Evolutionary conservation across 352 stramenopile genomes (phyloP), one percentile per base, ranked within the genome.

Genomic region (Phytopythium helicoides): DNA sequence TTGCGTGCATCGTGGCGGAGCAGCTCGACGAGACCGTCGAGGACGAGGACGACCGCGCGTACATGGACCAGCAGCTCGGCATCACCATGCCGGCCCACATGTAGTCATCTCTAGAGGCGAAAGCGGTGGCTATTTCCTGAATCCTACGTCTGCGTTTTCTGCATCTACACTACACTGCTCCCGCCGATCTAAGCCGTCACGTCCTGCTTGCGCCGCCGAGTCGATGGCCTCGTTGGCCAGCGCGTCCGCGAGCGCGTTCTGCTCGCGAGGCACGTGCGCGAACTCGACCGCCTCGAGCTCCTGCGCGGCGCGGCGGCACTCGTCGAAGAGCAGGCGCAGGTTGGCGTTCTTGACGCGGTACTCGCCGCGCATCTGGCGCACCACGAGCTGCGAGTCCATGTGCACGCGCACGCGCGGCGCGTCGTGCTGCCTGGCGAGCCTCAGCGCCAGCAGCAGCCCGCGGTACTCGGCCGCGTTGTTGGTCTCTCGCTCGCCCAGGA

Each of bases 351-450:
- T 88, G 48, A 92, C 81, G 56, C 74, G 78, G 55, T 89, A 92
- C 28, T 73, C 56, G 34, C 76, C 81, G 28, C 68, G 62, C 78
- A 92, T 92, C 52, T 92, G 81, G 36, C 77, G 73, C 36, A 89
- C 61, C n/a, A 92, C 63, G 44, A 92, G 71, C 63, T 89, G 72
- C 66, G 81, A 92, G 73, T 92, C 81, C 81, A 92, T 82, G 66
- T 72, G 71, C 18, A 92, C 62, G 46, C 73, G 56, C 19, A 92
- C 57, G 40, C 68, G 39, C 5, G 51, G 26, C 12, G 67, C 59
- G 19, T 64, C 39, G 21, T 73, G 66, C 9, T 69, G 54, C 46
- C 77, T 56, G 22, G 78, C 81, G 35, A 89, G 58, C 44, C 71
- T 60, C 28, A 92, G 62, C 38, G 74, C 78, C 39, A 92, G 64